Base-by-base conservation (phyloP, 176 grass and related monocot genomes). In the Aechmea fasciata region DNA sequence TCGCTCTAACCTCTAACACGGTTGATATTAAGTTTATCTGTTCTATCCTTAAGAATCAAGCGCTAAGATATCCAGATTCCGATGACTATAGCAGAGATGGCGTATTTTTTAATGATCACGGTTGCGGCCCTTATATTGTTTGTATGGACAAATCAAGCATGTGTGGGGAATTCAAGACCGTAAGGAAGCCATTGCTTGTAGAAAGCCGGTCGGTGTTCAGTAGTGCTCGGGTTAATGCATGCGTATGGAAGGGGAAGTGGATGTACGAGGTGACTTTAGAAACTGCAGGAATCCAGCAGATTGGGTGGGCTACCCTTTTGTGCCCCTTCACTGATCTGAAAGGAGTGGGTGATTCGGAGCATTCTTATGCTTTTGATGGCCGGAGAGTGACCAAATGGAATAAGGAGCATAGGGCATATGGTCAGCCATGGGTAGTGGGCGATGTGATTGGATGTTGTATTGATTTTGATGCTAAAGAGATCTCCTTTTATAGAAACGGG, bases 391-490 rank as follows among this genome's bases (percentile, higher is more conserved):
- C 49, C 33, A 94, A 94, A 79, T 94, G 90, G 90, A 94, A 94
- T 25, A 94, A 87, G 57, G 86, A 82, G 47, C 52, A 86, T 12
- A 80, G 79, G 69, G 66, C 69, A 54, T 94, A 94, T 54, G 90
- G 90, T 28, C 90, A 94, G 66, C 25, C 78, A 24, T 94, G 86
- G 90, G 67, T 85, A 50, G 84, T 82, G 15, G 90, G 90, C 13
- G 90, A 94, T 82, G 90, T 94, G 23, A 94, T 94, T 61, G 81
- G 90, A 11, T 94, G 90, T 75, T 89, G 90, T 66, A 89, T 89
- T 49, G 79, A 94, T 72, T 78, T 94, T 53, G 83, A 89, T 78
- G 79, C 29, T 25, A 65, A 78, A 67, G 81, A 84, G 68, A 89
- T 89, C 3, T 87, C 72, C 50, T 94, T 94, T 71, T 89, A 84